Percentiles rank a stretch among this genome's conserved stretches.
phyloP scores from a whole-genome alignment of 2,329 filamentous ascomycete species.

The Phyllosticta paracitricarpa region DNA sequence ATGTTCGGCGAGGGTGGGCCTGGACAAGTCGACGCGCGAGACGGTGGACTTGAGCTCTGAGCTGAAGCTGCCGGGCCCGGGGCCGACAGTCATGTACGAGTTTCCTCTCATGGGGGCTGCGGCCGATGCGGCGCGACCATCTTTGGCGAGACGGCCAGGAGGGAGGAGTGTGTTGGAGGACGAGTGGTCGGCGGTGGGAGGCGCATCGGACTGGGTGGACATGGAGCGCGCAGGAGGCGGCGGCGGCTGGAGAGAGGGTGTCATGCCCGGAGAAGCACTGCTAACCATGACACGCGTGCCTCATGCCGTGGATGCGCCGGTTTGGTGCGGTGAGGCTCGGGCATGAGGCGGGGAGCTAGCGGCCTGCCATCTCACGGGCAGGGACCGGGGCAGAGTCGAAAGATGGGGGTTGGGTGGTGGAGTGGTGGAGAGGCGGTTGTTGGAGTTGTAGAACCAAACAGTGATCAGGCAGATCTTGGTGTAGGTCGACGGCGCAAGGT shows the following conservation, averaged over 20 bases:
- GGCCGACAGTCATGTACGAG: conserved; percentile 59
- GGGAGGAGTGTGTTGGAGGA: conserved; percentile 29
- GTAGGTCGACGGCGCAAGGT: neutral
- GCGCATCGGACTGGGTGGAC: conserved; percentile 27
- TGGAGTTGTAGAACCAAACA: conserved; percentile 14
- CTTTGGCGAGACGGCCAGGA: conserved; percentile 36
- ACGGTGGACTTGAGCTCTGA: conserved; percentile 69
- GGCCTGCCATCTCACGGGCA: conserved; percentile 9
- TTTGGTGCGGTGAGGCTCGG: conserved; percentile 18
- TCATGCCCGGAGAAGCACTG: conserved; percentile 30
- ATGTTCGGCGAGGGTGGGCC: conserved; percentile 48
- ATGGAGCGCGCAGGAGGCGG: conserved; percentile 28
- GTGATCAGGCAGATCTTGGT: neutral
- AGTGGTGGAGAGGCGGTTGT: conserved; percentile 15
- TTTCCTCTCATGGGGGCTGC: conserved; percentile 54
- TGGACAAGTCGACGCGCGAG: conserved; percentile 51
- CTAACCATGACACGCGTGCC: conserved; percentile 19
- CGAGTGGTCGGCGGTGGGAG: conserved; percentile 19
- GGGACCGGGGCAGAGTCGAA: neutral
- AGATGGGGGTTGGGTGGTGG: neutral
- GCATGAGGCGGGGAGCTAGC: conserved; percentile 10
- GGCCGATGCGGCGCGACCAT: conserved; percentile 48
- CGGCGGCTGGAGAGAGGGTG: conserved; percentile 22
- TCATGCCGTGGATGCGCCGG: conserved; percentile 18
- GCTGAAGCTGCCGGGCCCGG: conserved; percentile 71